phyloP scores from a whole-genome alignment of 108 stramenopile species.

The Nitzschia sp. region DNA sequence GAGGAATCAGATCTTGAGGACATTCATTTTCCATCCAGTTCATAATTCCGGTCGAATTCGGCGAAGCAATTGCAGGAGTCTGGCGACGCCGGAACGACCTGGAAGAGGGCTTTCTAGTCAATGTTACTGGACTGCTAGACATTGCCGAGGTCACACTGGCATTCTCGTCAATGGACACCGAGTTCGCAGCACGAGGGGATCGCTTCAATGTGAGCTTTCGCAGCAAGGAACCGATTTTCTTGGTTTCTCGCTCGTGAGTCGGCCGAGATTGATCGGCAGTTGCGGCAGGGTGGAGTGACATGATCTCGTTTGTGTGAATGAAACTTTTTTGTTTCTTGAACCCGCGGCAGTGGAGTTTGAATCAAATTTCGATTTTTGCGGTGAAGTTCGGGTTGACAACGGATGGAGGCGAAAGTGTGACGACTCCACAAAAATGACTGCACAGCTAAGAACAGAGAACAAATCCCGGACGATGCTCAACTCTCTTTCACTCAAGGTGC shows the following conservation, averaged over 20 bases:
- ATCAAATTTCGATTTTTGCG: neutral
- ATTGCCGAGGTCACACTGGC: neutral
- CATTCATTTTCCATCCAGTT: constrained; percentile 45
- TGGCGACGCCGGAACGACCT: constrained; percentile 1
- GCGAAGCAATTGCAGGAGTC: neutral
- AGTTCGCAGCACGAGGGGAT: neutral
- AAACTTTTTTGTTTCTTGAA: neutral
- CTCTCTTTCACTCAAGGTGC: too few species aligned
- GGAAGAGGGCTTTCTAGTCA: neutral
- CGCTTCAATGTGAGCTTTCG: neutral
- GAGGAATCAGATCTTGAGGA: constrained; percentile 68
- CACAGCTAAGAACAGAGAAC: too few species aligned
- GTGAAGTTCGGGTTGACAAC: neutral
- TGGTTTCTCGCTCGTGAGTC: neutral
- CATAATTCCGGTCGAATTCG: constrained; percentile 16
- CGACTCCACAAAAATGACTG: too few species aligned
- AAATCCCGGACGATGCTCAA: too few species aligned
- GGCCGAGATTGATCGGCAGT: constrained; percentile 15
- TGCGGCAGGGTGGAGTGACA: neutral
- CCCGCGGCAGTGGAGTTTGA: neutral
- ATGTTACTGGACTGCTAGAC: neutral
- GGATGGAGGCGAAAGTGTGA: too few species aligned
- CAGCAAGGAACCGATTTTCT: constrained; percentile 6
- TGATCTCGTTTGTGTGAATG: neutral
- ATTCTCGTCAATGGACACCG: neutral